phyloP scores from a whole-genome alignment of 1,284 basidiomycete genomes.

The Singerocomus inundabilis region DNA sequence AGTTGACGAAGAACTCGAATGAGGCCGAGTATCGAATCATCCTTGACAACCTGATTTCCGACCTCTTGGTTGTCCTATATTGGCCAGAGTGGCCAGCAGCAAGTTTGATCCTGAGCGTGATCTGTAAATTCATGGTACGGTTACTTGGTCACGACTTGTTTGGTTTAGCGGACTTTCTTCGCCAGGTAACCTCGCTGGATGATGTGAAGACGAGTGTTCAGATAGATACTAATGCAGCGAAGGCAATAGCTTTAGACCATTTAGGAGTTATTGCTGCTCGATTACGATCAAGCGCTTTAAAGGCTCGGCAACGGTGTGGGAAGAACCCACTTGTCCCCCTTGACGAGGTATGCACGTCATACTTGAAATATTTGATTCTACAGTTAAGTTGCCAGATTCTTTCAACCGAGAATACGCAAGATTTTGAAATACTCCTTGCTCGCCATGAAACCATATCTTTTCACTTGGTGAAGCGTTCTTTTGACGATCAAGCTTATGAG shows the following conservation, averaged over 20 bases:
- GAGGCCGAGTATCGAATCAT: conserved; percentile 90
- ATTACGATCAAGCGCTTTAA: conserved; percentile 62
- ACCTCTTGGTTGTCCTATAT: conserved; percentile 86
- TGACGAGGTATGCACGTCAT: conserved; percentile 55
- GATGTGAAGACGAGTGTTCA: conserved; percentile 70
- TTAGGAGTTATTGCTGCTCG: conserved; percentile 88
- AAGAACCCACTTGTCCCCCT: conserved; percentile 50
- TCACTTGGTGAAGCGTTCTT: conserved; percentile 65
- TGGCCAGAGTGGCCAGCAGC: conserved; percentile 98
- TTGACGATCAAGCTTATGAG: conserved; percentile 77
- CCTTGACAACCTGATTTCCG: conserved; percentile 86
- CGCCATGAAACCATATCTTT: conserved; percentile 63
- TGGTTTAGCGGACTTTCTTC: background rate
- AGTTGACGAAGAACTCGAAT: conserved; percentile 82
- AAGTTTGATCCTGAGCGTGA: conserved; percentile 72
- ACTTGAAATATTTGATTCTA: background rate
- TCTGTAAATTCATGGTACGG: conserved; percentile 81
- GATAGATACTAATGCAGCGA: conserved; percentile 77
- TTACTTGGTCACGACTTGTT: background rate
- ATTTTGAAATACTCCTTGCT: conserved; percentile 54
- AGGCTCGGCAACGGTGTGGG: conserved; percentile 42
- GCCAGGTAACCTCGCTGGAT: conserved; percentile 64
- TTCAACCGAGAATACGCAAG: conserved; percentile 46
- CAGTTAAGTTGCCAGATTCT: conserved; percentile 48
- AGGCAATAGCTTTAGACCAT: conserved; percentile 89